These are phyloP conservation scores for Penicillium argentinense DNA, from an alignment of 495 filamentous ascomycete genomes.

Conservation along the genomic window DNA sequence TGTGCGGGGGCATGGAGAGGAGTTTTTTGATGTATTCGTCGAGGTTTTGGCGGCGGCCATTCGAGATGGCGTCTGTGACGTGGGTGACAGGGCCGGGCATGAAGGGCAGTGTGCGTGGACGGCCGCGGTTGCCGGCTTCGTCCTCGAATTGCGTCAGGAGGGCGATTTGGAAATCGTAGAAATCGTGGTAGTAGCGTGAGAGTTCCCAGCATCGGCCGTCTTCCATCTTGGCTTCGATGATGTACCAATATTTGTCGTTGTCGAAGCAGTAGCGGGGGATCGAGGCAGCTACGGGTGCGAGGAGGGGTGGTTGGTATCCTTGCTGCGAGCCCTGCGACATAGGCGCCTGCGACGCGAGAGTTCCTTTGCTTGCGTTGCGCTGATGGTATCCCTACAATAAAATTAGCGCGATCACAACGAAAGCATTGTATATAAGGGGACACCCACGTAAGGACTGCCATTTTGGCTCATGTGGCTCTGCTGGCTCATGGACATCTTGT, in stretches of 20 bases:
- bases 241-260: conserved; percentile 98
- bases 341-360: conserved; percentile 27
- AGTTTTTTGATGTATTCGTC: conserved; percentile 95
- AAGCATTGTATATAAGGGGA: not conserved
- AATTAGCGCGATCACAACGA: not conserved
- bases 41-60: conserved; percentile 84
- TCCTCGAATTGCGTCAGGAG: conserved; percentile 91
- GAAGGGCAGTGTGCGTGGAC: conserved; percentile 84
- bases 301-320: conserved; percentile 31
- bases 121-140: conserved; percentile 79
- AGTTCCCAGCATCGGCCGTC: conserved; percentile 92
- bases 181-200: conserved; percentile 93
- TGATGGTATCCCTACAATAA: conserved; percentile 43
- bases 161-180: conserved; percentile 97
- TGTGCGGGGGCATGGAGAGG: conserved; percentile 77
- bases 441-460: conserved; percentile 50
- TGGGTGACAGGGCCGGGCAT: conserved; percentile 98
- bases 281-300: conserved; percentile 69
- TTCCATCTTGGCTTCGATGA: conserved; percentile 88
- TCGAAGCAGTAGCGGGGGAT: conserved; percentile 96
- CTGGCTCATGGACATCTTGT: conserved; percentile 70
- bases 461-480: conserved; percentile 38
- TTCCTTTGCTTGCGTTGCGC: conserved; percentile 46
- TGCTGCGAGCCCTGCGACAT: conserved; percentile 26
- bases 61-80: conserved; percentile 95